Evolutionary conservation across 495 filamentous ascomycete genomes (phyloP), one percentile per base, ranked within the genome.

Genomic region (Glarea lozoyensis): DNA sequence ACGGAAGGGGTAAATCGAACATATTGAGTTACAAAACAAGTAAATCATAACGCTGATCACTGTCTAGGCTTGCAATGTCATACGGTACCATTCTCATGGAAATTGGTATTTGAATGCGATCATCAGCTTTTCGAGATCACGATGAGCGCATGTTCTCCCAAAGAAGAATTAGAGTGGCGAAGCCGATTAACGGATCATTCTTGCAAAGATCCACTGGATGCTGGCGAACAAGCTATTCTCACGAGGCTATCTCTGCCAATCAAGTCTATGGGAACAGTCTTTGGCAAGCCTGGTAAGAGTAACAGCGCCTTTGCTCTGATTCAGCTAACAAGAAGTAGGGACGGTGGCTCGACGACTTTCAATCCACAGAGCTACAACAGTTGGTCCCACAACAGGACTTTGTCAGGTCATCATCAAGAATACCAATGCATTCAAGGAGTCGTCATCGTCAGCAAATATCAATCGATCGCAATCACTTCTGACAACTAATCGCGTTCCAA

Each of bases 351-450:
- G 87, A 44, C 76, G 81, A 50, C 77, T 87, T 50, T 94, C 88
- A 6, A 80, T 94, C 53, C 84, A 89, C 50, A 75, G 85, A 29
- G 74, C 84, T 17, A 75, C 79, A 10, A 80, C 85, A 3, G 66
- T 84, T 51, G 68, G 79, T 10, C 72, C 72, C 21, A 80, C 69
- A 54, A 73, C 70, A 11, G 68, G 73, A 42, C 65, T 71, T 34
- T 78, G 60, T 62, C 81, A 89, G 51, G 81, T 96, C 30, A 84
- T 94, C 27, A 88, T 98, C 55, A 88, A 84, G 54, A 94, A 93
- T 52, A 96, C 92, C 1, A 79, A 82, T 55, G 78, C 75, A 15
- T 70, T 78, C 18, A 80, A 82, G 45, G 75, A 78, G 37, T 60
- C 59, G 19, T 24, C 64, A 20, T 53, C 61, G n/a, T 53, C 60